Evolutionary conservation across 83 land plant species (phyloP).

Genomic region (Picea abies): DNA sequence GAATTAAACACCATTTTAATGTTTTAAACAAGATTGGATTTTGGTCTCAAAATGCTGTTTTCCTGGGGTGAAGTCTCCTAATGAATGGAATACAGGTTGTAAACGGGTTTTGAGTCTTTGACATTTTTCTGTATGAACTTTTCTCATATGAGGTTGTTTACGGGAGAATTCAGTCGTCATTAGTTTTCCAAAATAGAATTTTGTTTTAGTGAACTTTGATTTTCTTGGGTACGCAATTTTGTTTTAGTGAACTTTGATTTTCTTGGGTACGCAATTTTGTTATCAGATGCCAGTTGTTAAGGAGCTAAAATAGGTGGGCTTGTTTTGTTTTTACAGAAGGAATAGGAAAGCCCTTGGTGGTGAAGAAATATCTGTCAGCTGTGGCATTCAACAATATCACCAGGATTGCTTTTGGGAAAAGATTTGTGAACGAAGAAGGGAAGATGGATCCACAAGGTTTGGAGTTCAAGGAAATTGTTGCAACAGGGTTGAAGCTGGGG

Average conservation of each 20-base stretch:
- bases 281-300: not conserved
- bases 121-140: too few species aligned
- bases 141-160: too few species aligned
- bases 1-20: not conserved
- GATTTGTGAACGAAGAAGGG: slow-evolving; percentile 79
- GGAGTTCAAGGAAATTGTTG: slow-evolving; percentile 83
- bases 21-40: not conserved
- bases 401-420: slow-evolving; percentile 90
- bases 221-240: too few species aligned
- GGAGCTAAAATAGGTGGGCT: not conserved
- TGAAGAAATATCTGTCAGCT: slow-evolving; percentile 67
- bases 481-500: slow-evolving; percentile 83
- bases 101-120: too few species aligned
- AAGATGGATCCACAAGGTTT: slow-evolving; percentile 79
- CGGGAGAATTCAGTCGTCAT: too few species aligned
- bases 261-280: too few species aligned
- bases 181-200: too few species aligned
- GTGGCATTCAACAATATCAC: slow-evolving; percentile 98
- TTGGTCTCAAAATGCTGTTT: not conserved
- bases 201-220: too few species aligned
- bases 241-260: too few species aligned
- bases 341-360: slow-evolving; percentile 38
- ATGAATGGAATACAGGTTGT: too few species aligned
- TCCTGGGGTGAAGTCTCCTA: too few species aligned
- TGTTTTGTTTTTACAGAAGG: not conserved